Percentiles rank a stretch among this genome's conserved stretches.
Conservation (phyloP, 345 rosid genomes). For the Hibiscus syriacus region DNA sequence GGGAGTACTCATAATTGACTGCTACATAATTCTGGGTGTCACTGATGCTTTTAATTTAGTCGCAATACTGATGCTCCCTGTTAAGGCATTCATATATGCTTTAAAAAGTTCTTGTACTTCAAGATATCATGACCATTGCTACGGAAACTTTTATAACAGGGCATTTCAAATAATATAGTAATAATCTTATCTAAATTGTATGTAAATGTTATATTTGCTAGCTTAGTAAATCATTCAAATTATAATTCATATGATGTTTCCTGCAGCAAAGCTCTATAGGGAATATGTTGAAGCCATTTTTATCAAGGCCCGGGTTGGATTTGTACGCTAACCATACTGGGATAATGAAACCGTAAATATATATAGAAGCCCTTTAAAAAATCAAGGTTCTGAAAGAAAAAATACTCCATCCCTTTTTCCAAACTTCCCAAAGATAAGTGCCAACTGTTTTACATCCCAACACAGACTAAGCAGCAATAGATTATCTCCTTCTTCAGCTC, state of each 20-base stretch:
- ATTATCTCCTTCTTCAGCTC: background rate
- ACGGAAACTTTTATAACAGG: background rate
- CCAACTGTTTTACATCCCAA: too few species aligned
- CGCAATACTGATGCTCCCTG: conserved; percentile 15
- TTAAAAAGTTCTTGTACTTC: background rate
- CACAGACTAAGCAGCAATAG: background rate
- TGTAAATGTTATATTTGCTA: too few species aligned
- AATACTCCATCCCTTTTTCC: background rate
- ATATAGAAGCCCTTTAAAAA: too few species aligned
- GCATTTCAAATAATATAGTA: background rate
- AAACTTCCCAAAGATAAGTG: too few species aligned
- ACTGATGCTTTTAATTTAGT: conserved; percentile 11
- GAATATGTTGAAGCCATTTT: too few species aligned
- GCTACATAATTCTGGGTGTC: conserved; percentile 9
- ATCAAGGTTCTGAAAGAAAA: too few species aligned
- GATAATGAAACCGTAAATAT: too few species aligned
- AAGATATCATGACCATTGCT: background rate
- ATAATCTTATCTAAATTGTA: background rate
- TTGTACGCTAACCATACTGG: too few species aligned
- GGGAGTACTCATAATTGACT: conserved; percentile 1
- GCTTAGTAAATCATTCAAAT: too few species aligned
- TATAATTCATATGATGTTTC: too few species aligned
- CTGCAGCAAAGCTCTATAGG: too few species aligned
- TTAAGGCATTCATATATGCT: conserved; percentile 12
- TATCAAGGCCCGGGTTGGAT: too few species aligned